Conservation (phyloP, 1,284 basidiomycete genomes). For the Cutaneotrichosporon dermatis region DNA sequence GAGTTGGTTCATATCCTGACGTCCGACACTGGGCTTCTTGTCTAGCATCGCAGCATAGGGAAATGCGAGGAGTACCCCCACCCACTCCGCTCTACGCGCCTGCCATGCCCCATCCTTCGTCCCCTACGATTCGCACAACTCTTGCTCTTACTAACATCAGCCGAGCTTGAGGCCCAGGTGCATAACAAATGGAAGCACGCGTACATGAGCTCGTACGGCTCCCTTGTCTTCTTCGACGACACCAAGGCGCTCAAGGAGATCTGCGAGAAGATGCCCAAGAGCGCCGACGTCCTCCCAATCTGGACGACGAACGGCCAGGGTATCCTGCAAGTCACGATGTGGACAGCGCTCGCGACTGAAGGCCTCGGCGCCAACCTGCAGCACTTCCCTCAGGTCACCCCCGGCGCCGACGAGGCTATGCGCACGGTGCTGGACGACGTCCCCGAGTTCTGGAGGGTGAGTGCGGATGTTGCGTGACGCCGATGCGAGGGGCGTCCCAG, state of each 20-base stretch:
- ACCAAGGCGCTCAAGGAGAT: slow-evolving; percentile 46
- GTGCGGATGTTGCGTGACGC: neutral
- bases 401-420: slow-evolving; percentile 33
- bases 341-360: slow-evolving; percentile 51
- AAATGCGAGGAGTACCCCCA: too few species aligned
- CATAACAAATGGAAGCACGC: slow-evolving; percentile 17
- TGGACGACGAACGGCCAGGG: slow-evolving; percentile 36
- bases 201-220: slow-evolving; percentile 49
- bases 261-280: slow-evolving; percentile 46
- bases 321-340: slow-evolving; percentile 50
- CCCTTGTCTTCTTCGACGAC: slow-evolving; percentile 52
- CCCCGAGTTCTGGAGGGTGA: slow-evolving; percentile 41
- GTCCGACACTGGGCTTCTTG: too few species aligned
- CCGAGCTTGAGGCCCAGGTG: slow-evolving; percentile 2
- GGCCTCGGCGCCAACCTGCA: slow-evolving; percentile 53
- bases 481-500: too few species aligned
- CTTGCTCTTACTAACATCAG: neutral
- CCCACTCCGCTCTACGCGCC: too few species aligned
- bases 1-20: neutral
- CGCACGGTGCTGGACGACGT: slow-evolving; percentile 44
- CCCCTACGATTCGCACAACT: too few species aligned
- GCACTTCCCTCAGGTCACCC: slow-evolving; percentile 36
- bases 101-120: too few species aligned
- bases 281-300: slow-evolving; percentile 27
- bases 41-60: too few species aligned